phyloP scores from a whole-genome alignment of 345 rosid species.

The Bruguiera gymnorhiza region DNA sequence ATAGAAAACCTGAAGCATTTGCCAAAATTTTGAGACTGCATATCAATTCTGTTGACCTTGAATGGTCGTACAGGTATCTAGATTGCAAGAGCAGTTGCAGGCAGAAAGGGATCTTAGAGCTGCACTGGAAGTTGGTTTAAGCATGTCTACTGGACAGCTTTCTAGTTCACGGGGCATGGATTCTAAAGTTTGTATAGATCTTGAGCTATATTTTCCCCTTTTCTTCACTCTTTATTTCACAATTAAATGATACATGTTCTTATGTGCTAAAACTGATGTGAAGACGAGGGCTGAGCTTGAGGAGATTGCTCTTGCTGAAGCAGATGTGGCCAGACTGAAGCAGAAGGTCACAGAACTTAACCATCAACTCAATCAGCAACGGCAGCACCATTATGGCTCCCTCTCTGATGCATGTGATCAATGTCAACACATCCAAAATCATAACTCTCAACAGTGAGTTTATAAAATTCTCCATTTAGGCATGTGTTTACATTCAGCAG shows the following conservation, averaged over 20 bases:
- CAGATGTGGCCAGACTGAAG: slow-evolving; percentile 96
- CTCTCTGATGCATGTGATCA: slow-evolving; percentile 76
- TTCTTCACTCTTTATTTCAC: neutral
- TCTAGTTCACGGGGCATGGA: slow-evolving; percentile 85
- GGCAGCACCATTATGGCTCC: slow-evolving; percentile 77
- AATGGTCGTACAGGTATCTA: slow-evolving; percentile 60
- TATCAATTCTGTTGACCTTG: slow-evolving; percentile 11
- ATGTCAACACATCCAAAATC: slow-evolving; percentile 72
- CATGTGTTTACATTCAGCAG: too few relatives aligned
- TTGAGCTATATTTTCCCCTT: slow-evolving; percentile 10
- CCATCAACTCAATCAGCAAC: slow-evolving; percentile 95
- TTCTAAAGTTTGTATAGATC: slow-evolving; percentile 62
- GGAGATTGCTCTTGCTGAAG: slow-evolving; percentile 99
- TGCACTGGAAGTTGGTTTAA: slow-evolving; percentile 95
- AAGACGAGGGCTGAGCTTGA: slow-evolving; percentile 99
- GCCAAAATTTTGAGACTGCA: neutral
- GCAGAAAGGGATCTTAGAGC: slow-evolving; percentile 99
- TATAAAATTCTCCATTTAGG: neutral
- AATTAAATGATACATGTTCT: slow-evolving; percentile 19
- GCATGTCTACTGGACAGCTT: slow-evolving; percentile 94
- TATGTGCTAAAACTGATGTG: slow-evolving; percentile 36
- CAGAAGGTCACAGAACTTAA: slow-evolving; percentile 99
- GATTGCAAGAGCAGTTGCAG: slow-evolving; percentile 98
- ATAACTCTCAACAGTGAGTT: slow-evolving; percentile 80
- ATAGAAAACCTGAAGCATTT: neutral